Evolutionary conservation across 2,329 filamentous ascomycete species (phyloP), one percentile per base, ranked within the genome.

Genomic region (Colletotrichum viniferum): DNA sequence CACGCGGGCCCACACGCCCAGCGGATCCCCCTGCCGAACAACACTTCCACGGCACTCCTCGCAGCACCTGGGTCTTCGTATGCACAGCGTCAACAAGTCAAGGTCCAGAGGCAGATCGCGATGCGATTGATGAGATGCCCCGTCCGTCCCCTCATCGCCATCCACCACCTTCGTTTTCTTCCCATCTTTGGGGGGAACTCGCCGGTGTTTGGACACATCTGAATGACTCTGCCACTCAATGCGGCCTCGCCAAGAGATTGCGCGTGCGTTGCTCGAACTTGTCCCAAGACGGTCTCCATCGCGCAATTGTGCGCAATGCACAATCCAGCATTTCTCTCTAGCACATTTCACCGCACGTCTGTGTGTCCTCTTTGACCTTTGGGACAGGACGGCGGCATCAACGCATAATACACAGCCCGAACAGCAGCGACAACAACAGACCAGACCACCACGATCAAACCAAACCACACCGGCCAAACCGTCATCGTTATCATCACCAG

Each of bases 391-490:
- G 14, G 36, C 21, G n/a, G 61, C 32, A 43, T 63, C 62, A 65
- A 48, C 38, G 62, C 36, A 65, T 65, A 30, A 65, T 26, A 32
- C 62, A 28, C 36, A 30, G 62, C 62, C 38, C 62, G 18, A 28
- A 36, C 18, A 65, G 26, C 18, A 43, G 38, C 36, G 18, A 3
- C 16, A 66, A 66, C 63, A 66, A 28, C 63, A 66, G 63, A 66
- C 73, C 73, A 67, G 73, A 75, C 69, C 69, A 75, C 73, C 69
- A 72, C 55, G 52, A 61, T 72, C 72, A 55, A 70, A 70, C 38
- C n/a, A 21, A 21, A 48, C 36, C 26, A 69, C 21, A 32, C 34
- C 30, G 16, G 55, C 67, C 52, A 68, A 68, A 60, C 52, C 24
- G 58, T 69, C 66, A 38, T 30, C 66, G 38, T 43, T 43, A 60